These are phyloP conservation scores for Dryadomyces quercivorus DNA, from an alignment of 2,329 filamentous ascomycete species.

Conservation along the genomic window DNA sequence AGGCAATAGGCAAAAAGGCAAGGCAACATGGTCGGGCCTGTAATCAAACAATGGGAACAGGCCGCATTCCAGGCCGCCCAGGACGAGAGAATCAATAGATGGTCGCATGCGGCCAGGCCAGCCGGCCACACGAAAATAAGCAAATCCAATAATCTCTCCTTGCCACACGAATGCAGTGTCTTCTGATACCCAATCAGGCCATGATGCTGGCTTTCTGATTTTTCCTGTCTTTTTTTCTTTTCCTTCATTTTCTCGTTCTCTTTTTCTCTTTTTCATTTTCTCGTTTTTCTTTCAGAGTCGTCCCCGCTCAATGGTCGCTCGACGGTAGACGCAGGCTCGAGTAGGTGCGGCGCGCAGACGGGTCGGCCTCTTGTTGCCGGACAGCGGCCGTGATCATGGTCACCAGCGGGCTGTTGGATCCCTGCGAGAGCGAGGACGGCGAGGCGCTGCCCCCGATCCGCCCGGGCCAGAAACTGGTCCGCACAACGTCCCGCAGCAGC, in stretches of 20 bases:
- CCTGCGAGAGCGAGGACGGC: background rate
- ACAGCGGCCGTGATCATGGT: background rate
- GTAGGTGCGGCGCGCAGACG: slow-evolving; percentile 13
- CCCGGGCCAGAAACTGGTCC: background rate
- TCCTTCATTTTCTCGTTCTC: too few species aligned
- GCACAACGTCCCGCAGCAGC: background rate
- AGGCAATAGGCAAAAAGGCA: background rate
- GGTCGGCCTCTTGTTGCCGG: slow-evolving; percentile 1
- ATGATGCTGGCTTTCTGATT: too few species aligned
- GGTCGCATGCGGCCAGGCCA: background rate
- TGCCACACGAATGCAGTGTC: background rate
- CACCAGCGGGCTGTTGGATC: background rate
- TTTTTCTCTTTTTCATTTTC: too few species aligned
- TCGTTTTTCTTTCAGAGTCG: too few species aligned
- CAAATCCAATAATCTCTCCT: background rate
- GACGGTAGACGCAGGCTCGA: slow-evolving; percentile 29
- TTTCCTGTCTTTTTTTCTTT: too few species aligned
- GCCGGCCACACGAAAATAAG: background rate
- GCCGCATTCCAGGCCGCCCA: too few species aligned
- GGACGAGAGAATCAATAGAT: too few species aligned
- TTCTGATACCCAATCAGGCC: background rate
- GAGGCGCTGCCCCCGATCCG: background rate
- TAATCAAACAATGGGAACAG: too few species aligned
- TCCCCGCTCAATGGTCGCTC: slow-evolving; percentile 16
- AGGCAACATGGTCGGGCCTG: too few species aligned